Evolutionary conservation across 192 early-diverging fungal species (phyloP), one percentile per base, ranked within the genome.

Genomic region (Backusella psychrophila): DNA sequence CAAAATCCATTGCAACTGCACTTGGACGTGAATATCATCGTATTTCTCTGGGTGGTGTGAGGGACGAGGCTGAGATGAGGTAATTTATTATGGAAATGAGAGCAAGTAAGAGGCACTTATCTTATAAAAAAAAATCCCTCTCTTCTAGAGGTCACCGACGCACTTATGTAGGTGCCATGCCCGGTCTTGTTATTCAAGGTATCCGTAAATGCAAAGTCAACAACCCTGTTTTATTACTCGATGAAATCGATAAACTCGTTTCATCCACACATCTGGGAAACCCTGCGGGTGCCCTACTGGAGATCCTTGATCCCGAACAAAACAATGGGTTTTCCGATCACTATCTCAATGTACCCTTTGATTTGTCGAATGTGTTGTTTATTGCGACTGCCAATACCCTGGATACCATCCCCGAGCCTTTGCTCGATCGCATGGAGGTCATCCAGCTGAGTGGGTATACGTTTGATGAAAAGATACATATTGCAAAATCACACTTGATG

Each of bases 291-390:
- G 94, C 94, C 8, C 79, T 96, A 15, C 82, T 96, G 17, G 94
- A 96, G 80, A 89, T 95, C 1, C 84, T 96, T 39, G 95, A 96
- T 81, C 93, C 95, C 8, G 95, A 95, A 75, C 95, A 96, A 77
- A 96, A 96, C 72, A 81, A 82, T 19, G 90, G 89, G 0, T 96
- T 96, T 77, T 87, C 84, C 1, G 95, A 95, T 77, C 94, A 96
- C 75, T 95, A 94, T 75, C 68, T 95, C 34, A 93, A 93, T 73
- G 85, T 94, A 9, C 85, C 89, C 3, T 83, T 88, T 69, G 88
- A 90, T 59, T 75, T 90, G 3, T 89, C 88, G 35, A 85, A 85
- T 44, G 87, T 96, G 3, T 79, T 96, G 3, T 96, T 96, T 74
- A 93, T 96, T 66, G 93, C 93, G 7, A 96, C 95, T 1, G 93